These are phyloP conservation scores for Plantago major DNA, from an alignment of 257 asterid species.

Conservation along the genomic window DNA sequence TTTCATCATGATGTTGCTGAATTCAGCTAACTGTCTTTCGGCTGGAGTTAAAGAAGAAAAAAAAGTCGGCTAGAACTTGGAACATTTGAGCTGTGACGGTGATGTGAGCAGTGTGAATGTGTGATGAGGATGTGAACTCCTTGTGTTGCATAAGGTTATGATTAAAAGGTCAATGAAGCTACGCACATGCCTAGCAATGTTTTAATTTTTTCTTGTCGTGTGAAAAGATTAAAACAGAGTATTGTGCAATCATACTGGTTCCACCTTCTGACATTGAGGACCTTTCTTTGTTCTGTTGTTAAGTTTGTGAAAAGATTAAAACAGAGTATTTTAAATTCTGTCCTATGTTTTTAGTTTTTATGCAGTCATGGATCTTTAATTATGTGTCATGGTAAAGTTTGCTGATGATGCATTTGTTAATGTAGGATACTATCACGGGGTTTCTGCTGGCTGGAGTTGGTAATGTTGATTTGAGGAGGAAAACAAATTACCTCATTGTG, in stretches of 20 bases:
- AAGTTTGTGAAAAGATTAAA: neutral
- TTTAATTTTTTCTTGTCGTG: neutral
- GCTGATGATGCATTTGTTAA: constrained; percentile 21
- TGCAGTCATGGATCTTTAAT: neutral
- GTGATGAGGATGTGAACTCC: too few relatives aligned
- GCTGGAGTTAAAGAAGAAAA: too few relatives aligned
- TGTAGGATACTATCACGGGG: constrained; percentile 87
- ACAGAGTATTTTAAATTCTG: neutral
- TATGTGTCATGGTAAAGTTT: neutral
- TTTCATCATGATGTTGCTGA: too few relatives aligned
- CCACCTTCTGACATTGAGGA: neutral
- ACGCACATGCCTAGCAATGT: too few relatives aligned
- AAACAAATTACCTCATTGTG: constrained; percentile 84
- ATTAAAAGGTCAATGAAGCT: too few relatives aligned
- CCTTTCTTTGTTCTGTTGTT: neutral
- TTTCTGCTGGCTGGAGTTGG: constrained; percentile 98
- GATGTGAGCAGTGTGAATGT: too few relatives aligned
- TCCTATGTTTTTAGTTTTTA: neutral
- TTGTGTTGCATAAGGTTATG: too few relatives aligned
- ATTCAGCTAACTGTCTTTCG: too few relatives aligned
- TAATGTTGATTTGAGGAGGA: constrained; percentile 93
- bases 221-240: neutral
- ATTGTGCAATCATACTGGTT: neutral
- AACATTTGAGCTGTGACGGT: too few relatives aligned
- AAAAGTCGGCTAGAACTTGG: too few relatives aligned